These are phyloP conservation scores for Carex parvula DNA, from an alignment of 176 grass and related monocot genomes.

Conservation along the genomic window DNA sequence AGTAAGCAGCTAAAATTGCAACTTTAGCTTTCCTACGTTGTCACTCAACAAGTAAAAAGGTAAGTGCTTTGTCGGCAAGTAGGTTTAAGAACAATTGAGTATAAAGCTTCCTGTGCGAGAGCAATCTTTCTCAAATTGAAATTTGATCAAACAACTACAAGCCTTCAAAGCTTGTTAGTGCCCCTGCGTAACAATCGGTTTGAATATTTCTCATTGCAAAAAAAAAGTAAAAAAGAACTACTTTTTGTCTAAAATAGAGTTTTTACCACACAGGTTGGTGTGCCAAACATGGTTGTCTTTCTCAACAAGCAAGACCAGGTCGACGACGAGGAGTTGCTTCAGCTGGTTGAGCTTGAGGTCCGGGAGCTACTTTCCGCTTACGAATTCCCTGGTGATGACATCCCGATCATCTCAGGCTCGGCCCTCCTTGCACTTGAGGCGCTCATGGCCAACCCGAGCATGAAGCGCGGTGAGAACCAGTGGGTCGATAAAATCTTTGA, in stretches of 20 bases:
- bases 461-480: conserved; percentile 67
- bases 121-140: background rate
- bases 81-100: background rate
- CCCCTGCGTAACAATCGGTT: background rate
- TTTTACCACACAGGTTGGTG: conserved; percentile 43
- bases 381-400: conserved; percentile 68
- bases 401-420: conserved; percentile 72
- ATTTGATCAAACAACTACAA: background rate
- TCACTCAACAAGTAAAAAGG: background rate
- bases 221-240: background rate
- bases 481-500: conserved; percentile 77
- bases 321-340: conserved; percentile 92
- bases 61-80: background rate
- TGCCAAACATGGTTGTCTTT: conserved; percentile 88
- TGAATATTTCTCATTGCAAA: background rate
- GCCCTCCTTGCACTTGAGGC: conserved; percentile 83
- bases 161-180: background rate
- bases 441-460: conserved; percentile 67
- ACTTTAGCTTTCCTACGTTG: background rate
- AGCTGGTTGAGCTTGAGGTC: conserved; percentile 95
- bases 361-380: conserved; percentile 72
- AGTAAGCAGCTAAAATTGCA: background rate
- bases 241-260: background rate
- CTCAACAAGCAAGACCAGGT: conserved; percentile 99
- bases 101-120: background rate